Evolutionary conservation across 116 monocot species (phyloP).

Genomic region (Trichopus zeylanicus): DNA sequence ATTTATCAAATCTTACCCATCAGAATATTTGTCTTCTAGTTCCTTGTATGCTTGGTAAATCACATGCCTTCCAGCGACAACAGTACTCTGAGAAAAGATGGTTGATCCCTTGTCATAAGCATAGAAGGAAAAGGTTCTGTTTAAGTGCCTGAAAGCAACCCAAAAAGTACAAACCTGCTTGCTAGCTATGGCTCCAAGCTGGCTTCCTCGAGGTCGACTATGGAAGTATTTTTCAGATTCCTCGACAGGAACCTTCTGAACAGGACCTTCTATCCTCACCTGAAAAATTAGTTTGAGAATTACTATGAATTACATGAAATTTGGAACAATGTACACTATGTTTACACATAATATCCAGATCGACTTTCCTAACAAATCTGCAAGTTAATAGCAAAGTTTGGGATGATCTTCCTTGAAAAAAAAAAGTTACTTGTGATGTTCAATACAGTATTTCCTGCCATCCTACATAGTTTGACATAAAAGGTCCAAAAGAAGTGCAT

Average conservation of each 20-base stretch:
- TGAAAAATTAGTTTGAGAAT: conserved; percentile 6
- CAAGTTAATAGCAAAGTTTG: no score
- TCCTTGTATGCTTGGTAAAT: conserved; percentile 57
- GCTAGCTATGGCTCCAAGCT: conserved; percentile 90
- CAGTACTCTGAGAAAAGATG: conserved; percentile 46
- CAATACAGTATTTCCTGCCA: not conserved
- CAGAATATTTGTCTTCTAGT: conserved; percentile 61
- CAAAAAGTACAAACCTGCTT: conserved; percentile 53
- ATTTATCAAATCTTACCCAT: conserved; percentile 56
- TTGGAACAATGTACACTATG: no score
- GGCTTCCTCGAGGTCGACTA: conserved; percentile 88
- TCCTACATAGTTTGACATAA: conserved; percentile 1
- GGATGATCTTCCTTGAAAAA: no score
- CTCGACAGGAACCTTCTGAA: conserved; percentile 68
- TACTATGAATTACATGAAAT: no score
- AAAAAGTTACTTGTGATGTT: no score
- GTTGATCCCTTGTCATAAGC: not conserved
- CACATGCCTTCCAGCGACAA: conserved; percentile 57
- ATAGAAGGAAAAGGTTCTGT: not conserved
- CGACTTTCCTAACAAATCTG: no score
- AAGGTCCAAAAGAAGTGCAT: no score
- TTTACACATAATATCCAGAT: no score
- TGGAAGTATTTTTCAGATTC: conserved; percentile 92
- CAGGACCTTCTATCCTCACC: conserved; percentile 91
- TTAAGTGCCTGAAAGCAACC: not conserved